phyloP scores from a whole-genome alignment of 108 stramenopile genomes.

The Parmales sp. region DNA sequence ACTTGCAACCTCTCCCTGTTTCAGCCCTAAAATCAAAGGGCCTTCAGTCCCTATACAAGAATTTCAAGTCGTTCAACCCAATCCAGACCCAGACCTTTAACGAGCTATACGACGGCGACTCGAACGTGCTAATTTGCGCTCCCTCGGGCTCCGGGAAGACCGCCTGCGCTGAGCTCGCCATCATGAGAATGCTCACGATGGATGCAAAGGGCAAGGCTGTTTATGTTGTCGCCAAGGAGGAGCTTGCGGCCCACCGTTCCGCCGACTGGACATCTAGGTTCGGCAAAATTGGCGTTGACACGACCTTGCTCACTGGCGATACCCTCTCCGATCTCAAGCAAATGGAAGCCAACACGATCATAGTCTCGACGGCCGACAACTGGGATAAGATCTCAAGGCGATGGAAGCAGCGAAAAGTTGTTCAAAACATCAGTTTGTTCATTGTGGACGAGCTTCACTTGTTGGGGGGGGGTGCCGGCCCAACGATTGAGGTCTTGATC shows the following conservation, averaged over 20 bases:
- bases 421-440: constrained; percentile 78
- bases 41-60: constrained; percentile 47
- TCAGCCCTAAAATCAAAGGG: constrained; percentile 63
- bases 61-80: constrained; percentile 80
- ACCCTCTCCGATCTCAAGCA: constrained; percentile 65
- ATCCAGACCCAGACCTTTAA: constrained; percentile 96
- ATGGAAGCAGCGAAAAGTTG: constrained; percentile 89
- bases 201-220: constrained; percentile 72
- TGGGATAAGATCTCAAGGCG: constrained; percentile 88
- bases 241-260: constrained; percentile 56
- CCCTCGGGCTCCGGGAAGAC: constrained; percentile 87
- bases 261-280: constrained; percentile 47
- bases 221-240: constrained; percentile 83
- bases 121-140: constrained; percentile 85
- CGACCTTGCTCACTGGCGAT: constrained; percentile 68
- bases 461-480: constrained; percentile 78
- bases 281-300: neutral
- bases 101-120: constrained; percentile 81
- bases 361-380: constrained; percentile 67
- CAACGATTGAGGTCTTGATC: constrained; percentile 87
- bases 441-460: constrained; percentile 94
- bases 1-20: constrained; percentile 85
- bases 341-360: constrained; percentile 56
- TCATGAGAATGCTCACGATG: constrained; percentile 76
- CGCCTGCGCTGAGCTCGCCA: constrained; percentile 82